Base-by-base conservation (phyloP, 106 monocot genomes). In the Platanthera zijinensis region DNA sequence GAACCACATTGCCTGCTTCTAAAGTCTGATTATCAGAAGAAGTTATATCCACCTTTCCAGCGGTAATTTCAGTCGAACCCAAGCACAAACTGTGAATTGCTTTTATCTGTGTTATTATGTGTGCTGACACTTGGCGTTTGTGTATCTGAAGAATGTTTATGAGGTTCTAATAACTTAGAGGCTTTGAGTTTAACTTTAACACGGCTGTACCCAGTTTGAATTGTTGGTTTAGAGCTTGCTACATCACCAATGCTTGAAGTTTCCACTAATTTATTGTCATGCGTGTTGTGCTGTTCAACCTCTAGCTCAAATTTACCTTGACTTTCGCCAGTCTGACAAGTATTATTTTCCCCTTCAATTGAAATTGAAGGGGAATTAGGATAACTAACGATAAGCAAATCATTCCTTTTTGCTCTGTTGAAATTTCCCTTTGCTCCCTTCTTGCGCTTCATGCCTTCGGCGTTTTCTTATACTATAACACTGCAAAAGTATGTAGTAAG, bases 121-220 rank as follows among this genome's bases (percentile, higher is more conserved):
- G 51, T 51, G 22, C 22, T 11, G 19, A 50, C 50, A 21, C 51
- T 72, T 72, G 21, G 51, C 50, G 82, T 81, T 75, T 84, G 80
- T 22, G 74, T 53, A 75, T 89, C 89, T 51, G 84, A 80, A 66
- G 84, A 71, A 75, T 70, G 82, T 73, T 61, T 59, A 11, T 74
- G 78, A 76, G 80, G 67, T 68, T 85, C 86, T 50, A 79, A 76
- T 10, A 72, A 67, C 78, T 73, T 86, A 50, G 94, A 87, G 19
- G 91, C 84, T 83, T 82, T 97, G 46, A 97, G 83, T 79, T 93
- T 97, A 14, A 97, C 87, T 72, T 83, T 93, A 45, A 97, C 86
- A 49, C 91, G 90, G 9, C 82, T 76, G 53, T 78, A 84, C 30
- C 85, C 86, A 47, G 81, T 50, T 80, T 88, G 81, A 8, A 72